Evolutionary conservation across 192 early-diverging fungal genomes (phyloP).

Genomic region (Coemansia sp.): DNA sequence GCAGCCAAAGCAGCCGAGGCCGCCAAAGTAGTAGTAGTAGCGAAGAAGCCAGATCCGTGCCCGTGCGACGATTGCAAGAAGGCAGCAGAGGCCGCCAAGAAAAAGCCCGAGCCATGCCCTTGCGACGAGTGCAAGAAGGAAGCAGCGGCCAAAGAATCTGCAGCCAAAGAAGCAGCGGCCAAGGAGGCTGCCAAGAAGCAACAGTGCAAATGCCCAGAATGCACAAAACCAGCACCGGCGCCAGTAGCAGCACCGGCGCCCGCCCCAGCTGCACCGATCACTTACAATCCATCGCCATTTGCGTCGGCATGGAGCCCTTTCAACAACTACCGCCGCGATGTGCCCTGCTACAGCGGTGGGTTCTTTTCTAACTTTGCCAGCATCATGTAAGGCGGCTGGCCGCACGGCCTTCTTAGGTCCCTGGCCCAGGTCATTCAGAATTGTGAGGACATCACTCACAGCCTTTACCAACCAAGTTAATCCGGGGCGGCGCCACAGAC

Average conservation of each 20-base stretch:
- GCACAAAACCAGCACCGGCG: constrained; percentile 5
- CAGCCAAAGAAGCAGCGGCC: constrained; percentile 8
- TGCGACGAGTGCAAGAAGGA: constrained; percentile 34
- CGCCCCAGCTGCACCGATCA: constrained; percentile 15
- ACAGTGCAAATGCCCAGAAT: constrained; percentile 18
- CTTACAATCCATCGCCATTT: constrained; percentile 48
- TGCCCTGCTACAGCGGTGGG: constrained; percentile 45
- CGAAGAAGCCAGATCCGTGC: constrained; percentile 21
- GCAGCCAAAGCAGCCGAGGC: constrained; percentile 13
- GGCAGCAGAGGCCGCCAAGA: constrained; percentile 22
- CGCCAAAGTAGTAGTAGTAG: constrained; percentile 1
- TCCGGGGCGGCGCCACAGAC: neutral
- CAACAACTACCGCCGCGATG: constrained; percentile 56
- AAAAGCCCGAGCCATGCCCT: constrained; percentile 12
- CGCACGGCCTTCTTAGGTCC: neutral
- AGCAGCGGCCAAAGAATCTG: constrained; percentile 17
- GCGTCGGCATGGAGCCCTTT: constrained; percentile 55
- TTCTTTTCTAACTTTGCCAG: constrained; percentile 52
- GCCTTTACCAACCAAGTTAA: neutral
- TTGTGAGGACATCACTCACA: neutral
- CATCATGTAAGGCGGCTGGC: constrained; percentile 18
- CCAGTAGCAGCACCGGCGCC: constrained; percentile 17
- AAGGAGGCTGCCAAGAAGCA: constrained; percentile 12
- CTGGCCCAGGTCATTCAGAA: neutral
- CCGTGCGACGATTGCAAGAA: constrained; percentile 23